Evolutionary conservation across 2,329 filamentous ascomycete species (phyloP), one percentile per base, ranked within the genome.

Genomic region (Penicillium griseofulvum): DNA sequence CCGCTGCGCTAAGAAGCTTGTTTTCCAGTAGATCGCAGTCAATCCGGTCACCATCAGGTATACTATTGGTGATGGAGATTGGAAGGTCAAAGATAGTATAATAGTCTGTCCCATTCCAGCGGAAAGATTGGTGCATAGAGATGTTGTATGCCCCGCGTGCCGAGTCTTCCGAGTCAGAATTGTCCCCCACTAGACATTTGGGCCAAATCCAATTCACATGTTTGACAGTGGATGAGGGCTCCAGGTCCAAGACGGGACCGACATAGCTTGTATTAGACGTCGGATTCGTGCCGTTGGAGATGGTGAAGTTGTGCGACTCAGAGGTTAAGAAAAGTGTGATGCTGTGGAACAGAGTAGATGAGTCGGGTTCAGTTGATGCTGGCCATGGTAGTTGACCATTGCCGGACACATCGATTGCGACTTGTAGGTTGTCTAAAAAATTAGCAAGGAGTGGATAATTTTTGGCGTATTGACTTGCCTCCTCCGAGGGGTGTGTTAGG

Each of bases 171-270:
- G 55, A 55, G 1, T 69, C 63, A 26, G 80, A 69, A 3, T 83
- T 84, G 47, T 86, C 75, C 17, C 87, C 87, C 3, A 85, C 83
- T 0, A 90, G 76, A 63, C 87, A 90, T 55, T 82, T 80, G 0
- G 87, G 87, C 87, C 87, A 90, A 19, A 82, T 76, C 85, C 87
- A 90, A 66, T 86, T 86, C 58, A 89, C 80, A 67, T 90, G 87
- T 68, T 90, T 90, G 41, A 90, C 87, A 0, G 87, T 89, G 65
- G 85, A 87, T 4, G 82, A 81, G 0, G 80, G 72, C 65, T 90
- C 86, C 58, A 87, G 83, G 28, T 73, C 69, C 76, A 90, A 81
- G 52, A 90, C 85, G 47, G 86, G 77, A 1, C 83, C 83, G 7
- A 86, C 70, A 41, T 81, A 86, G 8, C 80, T 81, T 9, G 65